Conservation (phyloP, 108 stramenopile species). For the Pseudonitzschia multiseries region DNA sequence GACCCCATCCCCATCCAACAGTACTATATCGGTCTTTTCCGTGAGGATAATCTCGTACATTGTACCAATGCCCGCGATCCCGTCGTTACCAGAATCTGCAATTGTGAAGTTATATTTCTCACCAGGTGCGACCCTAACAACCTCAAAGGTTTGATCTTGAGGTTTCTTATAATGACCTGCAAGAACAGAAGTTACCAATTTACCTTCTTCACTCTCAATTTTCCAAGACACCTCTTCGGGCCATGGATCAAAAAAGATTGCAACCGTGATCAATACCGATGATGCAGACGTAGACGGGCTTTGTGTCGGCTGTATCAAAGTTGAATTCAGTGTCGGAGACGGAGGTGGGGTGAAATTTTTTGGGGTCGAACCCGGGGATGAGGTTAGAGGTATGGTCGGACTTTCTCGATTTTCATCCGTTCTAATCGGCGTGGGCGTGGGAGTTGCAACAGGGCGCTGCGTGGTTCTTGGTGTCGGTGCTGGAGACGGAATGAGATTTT, state of each 20-base stretch:
- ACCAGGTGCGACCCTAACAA: neutral
- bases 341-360: neutral
- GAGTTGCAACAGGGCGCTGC: neutral
- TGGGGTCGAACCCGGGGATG: neutral
- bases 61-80: constrained; percentile 13
- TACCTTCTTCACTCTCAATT: neutral
- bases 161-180: neutral
- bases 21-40: neutral
- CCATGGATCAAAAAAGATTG: constrained; percentile 20
- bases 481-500: neutral
- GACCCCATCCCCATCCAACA: constrained; percentile 8
- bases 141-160: neutral
- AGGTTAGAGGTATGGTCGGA: neutral
- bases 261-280: neutral
- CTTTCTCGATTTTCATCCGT: neutral
- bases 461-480: neutral
- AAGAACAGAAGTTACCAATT: neutral
- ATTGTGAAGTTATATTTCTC: constrained; percentile 7
- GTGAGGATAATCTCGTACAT: constrained; percentile 9
- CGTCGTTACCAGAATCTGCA: constrained; percentile 4
- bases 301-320: neutral
- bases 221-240: constrained; percentile 17
- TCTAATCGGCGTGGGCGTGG: neutral
- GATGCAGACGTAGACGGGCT: neutral
- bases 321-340: neutral